A percentile compares a stretch with the other conserved stretches of the same genome.
Evolutionary conservation across 345 rosid species (phyloP).

Genomic region (Salix caprea): DNA sequence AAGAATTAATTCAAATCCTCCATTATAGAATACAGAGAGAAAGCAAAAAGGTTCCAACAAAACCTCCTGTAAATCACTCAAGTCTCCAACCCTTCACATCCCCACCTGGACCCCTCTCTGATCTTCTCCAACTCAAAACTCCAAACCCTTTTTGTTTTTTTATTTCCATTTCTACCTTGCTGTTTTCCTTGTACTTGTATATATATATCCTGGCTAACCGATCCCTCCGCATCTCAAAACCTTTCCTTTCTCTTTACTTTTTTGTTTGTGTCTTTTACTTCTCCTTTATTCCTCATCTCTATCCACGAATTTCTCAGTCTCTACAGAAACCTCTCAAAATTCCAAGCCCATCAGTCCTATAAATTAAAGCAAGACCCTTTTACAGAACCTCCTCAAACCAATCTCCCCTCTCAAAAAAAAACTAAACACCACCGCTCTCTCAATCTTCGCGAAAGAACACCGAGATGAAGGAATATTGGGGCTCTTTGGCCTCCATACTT

Average conservation of each 20-base stretch:
- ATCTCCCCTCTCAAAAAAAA: slow-evolving; percentile 9
- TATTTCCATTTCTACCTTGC: slow-evolving; percentile 10
- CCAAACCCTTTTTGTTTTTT: slow-evolving; percentile 21
- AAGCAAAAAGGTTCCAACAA: slow-evolving; percentile 13
- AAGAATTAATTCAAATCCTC: slow-evolving; percentile 7
- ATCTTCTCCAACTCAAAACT: slow-evolving; percentile 20
- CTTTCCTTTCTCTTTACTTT: slow-evolving; percentile 5
- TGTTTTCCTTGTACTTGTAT: slow-evolving; percentile 25
- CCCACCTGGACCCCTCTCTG: slow-evolving; percentile 28
- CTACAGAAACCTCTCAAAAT: neutral
- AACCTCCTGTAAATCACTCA: slow-evolving; percentile 34
- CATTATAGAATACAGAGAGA: slow-evolving; percentile 8
- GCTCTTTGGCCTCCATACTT: slow-evolving; percentile 68
- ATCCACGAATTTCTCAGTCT: slow-evolving; percentile 4
- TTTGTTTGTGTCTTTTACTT: neutral
- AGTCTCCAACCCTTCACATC: slow-evolving; percentile 6
- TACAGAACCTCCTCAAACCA: neutral
- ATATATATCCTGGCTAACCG: slow-evolving; percentile 2
- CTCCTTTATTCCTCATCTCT: slow-evolving; percentile 12
- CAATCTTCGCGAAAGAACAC: neutral
- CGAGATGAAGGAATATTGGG: slow-evolving; percentile 74
- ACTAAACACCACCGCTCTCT: neutral
- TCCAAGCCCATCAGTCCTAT: slow-evolving; percentile 14
- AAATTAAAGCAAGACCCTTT: slow-evolving; percentile 11
- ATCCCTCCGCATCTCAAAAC: neutral